Evolutionary conservation across 495 filamentous ascomycete genomes (phyloP), one percentile per base, ranked within the genome.

Genomic region (Lepraria neglecta): DNA sequence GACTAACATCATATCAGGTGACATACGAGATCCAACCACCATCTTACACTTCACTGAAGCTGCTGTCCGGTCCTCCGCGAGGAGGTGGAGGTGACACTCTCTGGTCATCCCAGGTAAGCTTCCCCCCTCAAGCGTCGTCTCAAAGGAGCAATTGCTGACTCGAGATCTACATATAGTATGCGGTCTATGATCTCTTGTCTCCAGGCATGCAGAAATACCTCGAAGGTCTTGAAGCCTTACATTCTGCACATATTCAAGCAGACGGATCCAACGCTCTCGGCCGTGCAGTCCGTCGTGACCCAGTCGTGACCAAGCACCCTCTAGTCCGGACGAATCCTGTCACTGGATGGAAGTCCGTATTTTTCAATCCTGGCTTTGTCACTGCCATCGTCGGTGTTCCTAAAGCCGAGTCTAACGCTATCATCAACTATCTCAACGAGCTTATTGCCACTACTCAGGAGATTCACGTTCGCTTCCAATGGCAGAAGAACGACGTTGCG

Each of bases 1-100:
- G 15, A 28, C 50, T 51, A 28, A 63, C 28, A n/a, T 7, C 28
- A 1, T 21, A 51, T 1, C 68, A 86, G 71, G 82, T 86, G 10
- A 87, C 87, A 0, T 90, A 89, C 58, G 88, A 92, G 69, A 72
- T 85, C 40, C 88, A 91, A 67, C 87, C 88, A n/a, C 87, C 87
- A 3, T 86, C 84, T 3, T 89, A 89, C 68, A 91, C 88, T 6
- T 82, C 84, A 6, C 75, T 91, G 40, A 87, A 87, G 52, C 70
- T 91, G 1, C 76, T 90, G 1, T 80, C 81, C 1, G 87, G 86
- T 0, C 87, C 88, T 7, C 79, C 85, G 2, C 73, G 75, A 5
- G 85, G 84, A 11, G 87, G 85, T 10, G 89, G 89, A 42, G 89
- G 89, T 27, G 88, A 91, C 63, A 91, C 88, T 0, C 80, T 83